These are phyloP conservation scores for Candida peoriensis DNA, from an alignment of 805 yeast species.

Conservation along the genomic window DNA sequence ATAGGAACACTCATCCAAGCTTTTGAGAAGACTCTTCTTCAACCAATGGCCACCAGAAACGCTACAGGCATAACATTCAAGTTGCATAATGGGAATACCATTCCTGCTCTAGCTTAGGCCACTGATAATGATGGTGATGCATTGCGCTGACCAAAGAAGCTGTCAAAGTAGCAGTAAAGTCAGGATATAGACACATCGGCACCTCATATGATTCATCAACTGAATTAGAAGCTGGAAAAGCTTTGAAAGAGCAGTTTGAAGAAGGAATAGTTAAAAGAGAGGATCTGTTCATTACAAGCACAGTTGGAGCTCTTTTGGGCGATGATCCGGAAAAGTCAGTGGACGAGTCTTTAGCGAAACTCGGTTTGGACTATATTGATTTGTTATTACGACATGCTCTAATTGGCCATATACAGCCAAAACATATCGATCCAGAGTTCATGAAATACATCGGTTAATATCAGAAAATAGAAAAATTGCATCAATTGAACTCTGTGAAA, in stretches of 20 bases:
- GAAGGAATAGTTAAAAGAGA: constrained; percentile 41
- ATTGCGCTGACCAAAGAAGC: constrained; percentile 42
- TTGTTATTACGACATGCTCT: constrained; percentile 69
- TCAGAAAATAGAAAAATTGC: constrained; percentile 48
- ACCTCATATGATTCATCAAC: constrained; percentile 67
- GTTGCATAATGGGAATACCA: constrained; percentile 49
- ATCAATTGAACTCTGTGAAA: constrained; percentile 48
- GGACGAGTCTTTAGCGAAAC: constrained; percentile 49
- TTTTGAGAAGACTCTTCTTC: too few relatives aligned
- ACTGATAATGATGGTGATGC: constrained; percentile 49
- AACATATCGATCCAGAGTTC: constrained; percentile 55
- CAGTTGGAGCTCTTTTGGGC: constrained; percentile 58
- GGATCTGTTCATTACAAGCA: constrained; percentile 68
- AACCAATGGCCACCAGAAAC: too few relatives aligned
- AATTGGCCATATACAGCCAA: constrained; percentile 76
- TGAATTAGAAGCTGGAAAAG: constrained; percentile 51
- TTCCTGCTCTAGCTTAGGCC: constrained; percentile 71
- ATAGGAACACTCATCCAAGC: too few relatives aligned
- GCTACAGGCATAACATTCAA: too few relatives aligned
- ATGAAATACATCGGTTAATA: constrained; percentile 32
- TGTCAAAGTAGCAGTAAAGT: constrained; percentile 32
- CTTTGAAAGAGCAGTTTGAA: constrained; percentile 41
- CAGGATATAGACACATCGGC: constrained; percentile 71
- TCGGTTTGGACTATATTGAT: constrained; percentile 73
- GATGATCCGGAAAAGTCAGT: constrained; percentile 47